phyloP scores from a whole-genome alignment of 345 rosid species.

The Murraya paniculata region DNA sequence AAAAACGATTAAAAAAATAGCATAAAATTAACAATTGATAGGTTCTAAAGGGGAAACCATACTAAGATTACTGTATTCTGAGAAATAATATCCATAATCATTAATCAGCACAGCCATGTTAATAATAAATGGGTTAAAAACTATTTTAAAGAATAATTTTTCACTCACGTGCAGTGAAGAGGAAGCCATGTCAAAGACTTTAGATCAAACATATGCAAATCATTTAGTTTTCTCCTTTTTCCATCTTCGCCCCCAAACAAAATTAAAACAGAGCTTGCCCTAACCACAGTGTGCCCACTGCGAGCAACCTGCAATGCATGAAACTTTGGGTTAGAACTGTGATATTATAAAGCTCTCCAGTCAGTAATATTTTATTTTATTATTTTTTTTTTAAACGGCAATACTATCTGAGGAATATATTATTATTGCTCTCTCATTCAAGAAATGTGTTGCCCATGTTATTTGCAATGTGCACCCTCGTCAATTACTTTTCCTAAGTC shows the following conservation, averaged over 20 bases:
- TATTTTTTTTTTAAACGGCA: not conserved
- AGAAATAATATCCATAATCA: not conserved
- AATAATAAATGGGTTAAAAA: not conserved
- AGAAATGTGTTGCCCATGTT: not conserved
- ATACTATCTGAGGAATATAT: not conserved
- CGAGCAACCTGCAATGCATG: constrained; percentile 71
- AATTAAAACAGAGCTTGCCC: constrained; percentile 74
- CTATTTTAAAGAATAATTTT: not conserved
- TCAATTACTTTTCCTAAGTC: not conserved
- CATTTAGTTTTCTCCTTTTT: constrained; percentile 86
- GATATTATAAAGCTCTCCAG: not conserved
- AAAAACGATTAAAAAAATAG: constrained; percentile 4
- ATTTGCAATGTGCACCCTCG: not conserved
- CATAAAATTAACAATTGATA: not conserved
- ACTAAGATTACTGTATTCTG: not conserved
- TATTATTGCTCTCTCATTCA: not conserved
- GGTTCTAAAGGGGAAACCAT: not conserved
- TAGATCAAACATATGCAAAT: constrained; percentile 93
- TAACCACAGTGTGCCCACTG: constrained; percentile 83
- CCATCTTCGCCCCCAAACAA: constrained; percentile 94
- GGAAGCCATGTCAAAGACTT: constrained; percentile 97
- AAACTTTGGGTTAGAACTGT: constrained; percentile 1
- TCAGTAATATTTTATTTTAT: not conserved
- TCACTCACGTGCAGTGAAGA: constrained; percentile 88
- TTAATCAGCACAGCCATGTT: constrained; percentile 1